Conservation (phyloP, 192 early-diverging fungal species). For the Coemansia sp. region DNA sequence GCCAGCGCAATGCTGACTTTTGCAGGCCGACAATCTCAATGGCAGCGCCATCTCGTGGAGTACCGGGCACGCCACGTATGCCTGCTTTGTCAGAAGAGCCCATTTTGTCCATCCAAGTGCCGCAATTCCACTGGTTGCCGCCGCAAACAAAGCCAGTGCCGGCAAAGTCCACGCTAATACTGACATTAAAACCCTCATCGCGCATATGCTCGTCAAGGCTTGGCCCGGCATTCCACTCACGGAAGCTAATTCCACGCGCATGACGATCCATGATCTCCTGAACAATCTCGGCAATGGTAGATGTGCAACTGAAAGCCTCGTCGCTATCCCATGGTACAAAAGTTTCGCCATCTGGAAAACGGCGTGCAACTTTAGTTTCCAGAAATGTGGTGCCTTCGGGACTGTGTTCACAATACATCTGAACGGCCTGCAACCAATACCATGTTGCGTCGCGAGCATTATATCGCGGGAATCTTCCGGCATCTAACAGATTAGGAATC, state of each 20-base stretch:
- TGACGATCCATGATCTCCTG: slow-evolving; percentile 91
- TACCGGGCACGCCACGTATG: slow-evolving; percentile 86
- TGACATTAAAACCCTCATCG: slow-evolving; percentile 84
- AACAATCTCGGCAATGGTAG: slow-evolving; percentile 81
- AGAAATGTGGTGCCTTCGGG: slow-evolving; percentile 80
- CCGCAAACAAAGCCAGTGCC: slow-evolving; percentile 79
- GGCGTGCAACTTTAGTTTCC: slow-evolving; percentile 64
- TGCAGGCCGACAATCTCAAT: slow-evolving; percentile 91
- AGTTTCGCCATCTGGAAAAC: slow-evolving; percentile 76
- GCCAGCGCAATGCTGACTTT: slow-evolving; percentile 83
- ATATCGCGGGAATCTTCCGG: slow-evolving; percentile 80
- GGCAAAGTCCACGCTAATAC: slow-evolving; percentile 69
- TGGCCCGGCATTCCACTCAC: slow-evolving; percentile 93
- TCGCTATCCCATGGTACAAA: slow-evolving; percentile 70
- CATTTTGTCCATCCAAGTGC: slow-evolving; percentile 99
- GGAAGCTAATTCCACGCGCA: slow-evolving; percentile 84
- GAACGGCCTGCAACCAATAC: slow-evolving; percentile 93
- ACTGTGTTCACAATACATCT: slow-evolving; percentile 73
- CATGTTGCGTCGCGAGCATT: slow-evolving; percentile 96
- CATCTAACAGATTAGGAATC: slow-evolving; percentile 95
- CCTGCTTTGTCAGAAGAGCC: slow-evolving; percentile 92
- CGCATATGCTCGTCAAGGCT: slow-evolving; percentile 89
- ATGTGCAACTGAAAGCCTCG: slow-evolving; percentile 61
- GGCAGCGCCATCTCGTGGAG: slow-evolving; percentile 87
- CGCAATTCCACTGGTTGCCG: slow-evolving; percentile 91